Percentiles rank a stretch among this genome's conserved stretches.
Conservation (phyloP, 768 basidiomycete genomes). For the Leccinum subtestaceum region DNA sequence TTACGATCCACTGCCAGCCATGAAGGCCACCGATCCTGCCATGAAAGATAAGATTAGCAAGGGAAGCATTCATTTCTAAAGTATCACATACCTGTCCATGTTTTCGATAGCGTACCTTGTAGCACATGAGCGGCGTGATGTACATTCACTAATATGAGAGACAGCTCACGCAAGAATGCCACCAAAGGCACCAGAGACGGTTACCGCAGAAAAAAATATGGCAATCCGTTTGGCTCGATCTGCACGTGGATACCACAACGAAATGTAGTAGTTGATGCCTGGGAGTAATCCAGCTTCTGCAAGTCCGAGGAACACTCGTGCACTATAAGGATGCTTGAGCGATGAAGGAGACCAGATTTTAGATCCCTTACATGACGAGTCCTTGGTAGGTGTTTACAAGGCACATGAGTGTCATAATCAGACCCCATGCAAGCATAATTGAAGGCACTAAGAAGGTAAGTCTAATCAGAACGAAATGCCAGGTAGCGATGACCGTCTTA, state of each 20-base stretch:
- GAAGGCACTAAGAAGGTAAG: slow-evolving; percentile 33
- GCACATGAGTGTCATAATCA: slow-evolving; percentile 39
- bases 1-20: slow-evolving; percentile 39
- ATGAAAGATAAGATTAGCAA: not conserved
- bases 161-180: no score
- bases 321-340: slow-evolving; percentile 21
- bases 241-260: slow-evolving; percentile 57
- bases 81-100: slow-evolving; percentile 32
- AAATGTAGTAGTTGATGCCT: slow-evolving; percentile 44
- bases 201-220: slow-evolving; percentile 63
- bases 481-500: slow-evolving; percentile 11
- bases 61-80: slow-evolving; percentile 6
- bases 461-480: slow-evolving; percentile 9
- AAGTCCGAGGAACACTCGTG: slow-evolving; percentile 44
- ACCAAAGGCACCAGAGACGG: slow-evolving; percentile 36
- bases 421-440: slow-evolving; percentile 40
- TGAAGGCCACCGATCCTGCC: slow-evolving; percentile 29
- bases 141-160: not conserved
- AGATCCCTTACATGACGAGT: slow-evolving; percentile 29
- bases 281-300: slow-evolving; percentile 47
- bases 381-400: slow-evolving; percentile 34
- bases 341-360: not conserved
- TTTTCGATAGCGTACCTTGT: slow-evolving; percentile 34
- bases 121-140: not conserved
- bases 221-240: slow-evolving; percentile 60